Percentiles rank a stretch among this genome's conserved stretches.
These are phyloP conservation scores for Lachnellula suecica DNA, from an alignment of 2,329 filamentous ascomycete genomes.

Conservation along the genomic window DNA sequence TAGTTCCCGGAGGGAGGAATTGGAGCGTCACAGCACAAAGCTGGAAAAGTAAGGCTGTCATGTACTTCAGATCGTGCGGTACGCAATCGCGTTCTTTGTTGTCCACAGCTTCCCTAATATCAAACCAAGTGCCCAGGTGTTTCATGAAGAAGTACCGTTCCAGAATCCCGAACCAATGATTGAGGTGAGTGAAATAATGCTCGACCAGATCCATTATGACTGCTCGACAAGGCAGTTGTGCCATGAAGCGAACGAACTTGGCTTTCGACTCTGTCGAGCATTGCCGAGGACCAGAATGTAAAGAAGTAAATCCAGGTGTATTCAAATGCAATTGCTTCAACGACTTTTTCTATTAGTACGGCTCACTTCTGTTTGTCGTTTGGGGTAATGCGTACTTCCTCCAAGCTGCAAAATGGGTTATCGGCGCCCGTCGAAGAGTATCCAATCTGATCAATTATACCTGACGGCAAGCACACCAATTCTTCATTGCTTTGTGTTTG, in stretches of 20 bases:
- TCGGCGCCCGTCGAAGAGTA: background rate
- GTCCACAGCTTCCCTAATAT: too few species aligned
- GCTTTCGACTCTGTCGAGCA: background rate
- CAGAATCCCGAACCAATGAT: background rate
- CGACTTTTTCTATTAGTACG: background rate
- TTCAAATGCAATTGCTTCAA: background rate
- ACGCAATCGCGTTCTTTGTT: too few species aligned
- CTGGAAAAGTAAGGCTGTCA: background rate
- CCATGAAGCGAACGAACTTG: background rate
- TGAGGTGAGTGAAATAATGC: constrained; percentile 4
- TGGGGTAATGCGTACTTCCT: background rate
- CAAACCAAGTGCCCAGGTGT: background rate
- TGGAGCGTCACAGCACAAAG: background rate
- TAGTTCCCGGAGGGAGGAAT: background rate
- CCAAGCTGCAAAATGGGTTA: background rate
- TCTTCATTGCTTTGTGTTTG: too few species aligned
- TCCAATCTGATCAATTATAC: background rate
- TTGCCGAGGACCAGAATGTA: background rate
- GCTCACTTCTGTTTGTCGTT: background rate
- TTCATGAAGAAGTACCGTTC: background rate
- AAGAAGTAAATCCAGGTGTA: background rate
- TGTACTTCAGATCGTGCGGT: background rate
- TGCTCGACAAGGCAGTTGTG: constrained; percentile 1
- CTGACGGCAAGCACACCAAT: background rate
- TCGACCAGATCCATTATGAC: constrained; percentile 2